These are phyloP conservation scores for Fusarium albidum DNA, from an alignment of 2,329 filamentous ascomycete genomes.

Conservation along the genomic window DNA sequence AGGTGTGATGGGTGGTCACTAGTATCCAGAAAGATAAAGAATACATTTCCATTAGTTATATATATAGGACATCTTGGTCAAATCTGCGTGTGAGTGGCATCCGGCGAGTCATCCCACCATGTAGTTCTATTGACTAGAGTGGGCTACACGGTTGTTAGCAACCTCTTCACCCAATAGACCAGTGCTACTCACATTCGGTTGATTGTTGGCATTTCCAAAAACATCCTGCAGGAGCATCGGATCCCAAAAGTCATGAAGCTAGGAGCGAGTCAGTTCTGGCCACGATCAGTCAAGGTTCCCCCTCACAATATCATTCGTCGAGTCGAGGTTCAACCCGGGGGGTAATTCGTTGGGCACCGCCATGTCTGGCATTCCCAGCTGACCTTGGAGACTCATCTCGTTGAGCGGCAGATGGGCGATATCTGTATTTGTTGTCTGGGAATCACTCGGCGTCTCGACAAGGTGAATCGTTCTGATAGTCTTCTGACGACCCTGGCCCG, in stretches of 20 bases:
- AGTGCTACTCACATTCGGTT: background rate
- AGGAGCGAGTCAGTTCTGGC: background rate
- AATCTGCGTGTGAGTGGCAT: background rate
- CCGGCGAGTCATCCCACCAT: slow-evolving; percentile 2
- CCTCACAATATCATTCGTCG: slow-evolving; percentile 1
- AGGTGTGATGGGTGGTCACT: no score
- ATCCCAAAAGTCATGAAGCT: slow-evolving; percentile 10
- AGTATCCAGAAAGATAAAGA: no score
- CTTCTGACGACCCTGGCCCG: slow-evolving; percentile 4
- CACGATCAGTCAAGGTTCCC: background rate
- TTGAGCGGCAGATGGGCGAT: background rate
- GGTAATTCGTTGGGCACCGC: background rate
- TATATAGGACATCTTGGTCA: background rate
- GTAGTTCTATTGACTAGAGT: background rate
- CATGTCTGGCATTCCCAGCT: background rate
- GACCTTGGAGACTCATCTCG: background rate
- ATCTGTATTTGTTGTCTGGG: background rate
- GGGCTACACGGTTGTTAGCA: background rate
- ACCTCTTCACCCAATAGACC: background rate
- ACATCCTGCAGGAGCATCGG: slow-evolving; percentile 6
- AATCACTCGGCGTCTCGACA: slow-evolving; percentile 6
- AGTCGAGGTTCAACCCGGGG: background rate
- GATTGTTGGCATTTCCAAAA: slow-evolving; percentile 1
- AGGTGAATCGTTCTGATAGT: slow-evolving; percentile 11
- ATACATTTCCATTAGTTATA: no score